Percentiles rank a stretch among this genome's conserved stretches.
phyloP scores from a whole-genome alignment of 768 basidiomycete species.

The Saitozyma podzolica region DNA sequence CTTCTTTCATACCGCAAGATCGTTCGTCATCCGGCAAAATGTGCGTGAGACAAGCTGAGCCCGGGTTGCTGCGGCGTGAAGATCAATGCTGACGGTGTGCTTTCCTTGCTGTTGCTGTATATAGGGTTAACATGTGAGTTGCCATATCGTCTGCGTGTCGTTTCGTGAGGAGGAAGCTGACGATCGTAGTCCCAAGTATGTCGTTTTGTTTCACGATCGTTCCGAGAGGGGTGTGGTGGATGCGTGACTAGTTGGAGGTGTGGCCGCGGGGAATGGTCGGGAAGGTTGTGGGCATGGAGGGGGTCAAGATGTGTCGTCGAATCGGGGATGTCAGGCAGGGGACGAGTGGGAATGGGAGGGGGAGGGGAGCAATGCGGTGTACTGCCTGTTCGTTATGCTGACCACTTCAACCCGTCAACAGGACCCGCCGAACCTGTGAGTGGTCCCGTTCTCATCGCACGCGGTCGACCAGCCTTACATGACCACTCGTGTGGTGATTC shows the following conservation, averaged over 20 bases:
- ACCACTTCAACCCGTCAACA: slow-evolving; percentile 37
- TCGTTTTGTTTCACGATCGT: slow-evolving; percentile 6
- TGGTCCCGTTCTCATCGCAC: not conserved
- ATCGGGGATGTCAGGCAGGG: no score
- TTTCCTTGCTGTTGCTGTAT: slow-evolving; percentile 13
- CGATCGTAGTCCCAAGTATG: slow-evolving; percentile 44
- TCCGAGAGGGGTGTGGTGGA: not conserved
- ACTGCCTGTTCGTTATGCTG: not conserved
- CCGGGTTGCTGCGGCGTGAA: not conserved
- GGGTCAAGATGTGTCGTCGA: no score
- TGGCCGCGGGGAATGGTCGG: not conserved
- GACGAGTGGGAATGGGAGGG: not conserved
- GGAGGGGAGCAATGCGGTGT: not conserved
- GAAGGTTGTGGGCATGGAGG: not conserved
- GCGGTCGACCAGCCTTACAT: not conserved
- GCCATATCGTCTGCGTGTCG: not conserved
- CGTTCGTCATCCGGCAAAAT: slow-evolving; percentile 27
- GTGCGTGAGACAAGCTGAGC: not conserved
- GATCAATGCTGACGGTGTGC: slow-evolving; percentile 24
- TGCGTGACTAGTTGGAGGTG: not conserved
- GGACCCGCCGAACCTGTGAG: slow-evolving; percentile 97
- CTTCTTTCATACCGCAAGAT: not conserved
- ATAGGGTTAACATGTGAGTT: slow-evolving; percentile 52
- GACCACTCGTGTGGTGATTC: not conserved
- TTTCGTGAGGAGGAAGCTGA: slow-evolving; percentile 21